Base-by-base conservation (phyloP, 306 rosid genomes). In the Quercus alba region DNA sequence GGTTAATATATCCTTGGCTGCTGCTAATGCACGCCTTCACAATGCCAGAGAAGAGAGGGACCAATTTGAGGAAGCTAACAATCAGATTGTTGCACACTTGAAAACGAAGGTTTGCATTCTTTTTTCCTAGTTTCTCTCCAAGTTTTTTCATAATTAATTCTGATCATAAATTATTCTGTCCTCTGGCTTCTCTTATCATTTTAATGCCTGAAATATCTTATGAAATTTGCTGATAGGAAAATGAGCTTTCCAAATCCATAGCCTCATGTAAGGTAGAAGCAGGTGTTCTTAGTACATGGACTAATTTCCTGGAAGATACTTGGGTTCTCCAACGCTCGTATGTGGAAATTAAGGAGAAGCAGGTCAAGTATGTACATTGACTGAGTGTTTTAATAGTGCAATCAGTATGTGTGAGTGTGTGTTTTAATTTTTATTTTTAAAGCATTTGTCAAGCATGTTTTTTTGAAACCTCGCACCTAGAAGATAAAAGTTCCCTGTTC, bases 21-120 rank as follows among this genome's bases (percentile, higher is more conserved):
- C 98, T 83, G 98, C 93, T 59, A 87, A 93, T 82, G 96, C 89
- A 57, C 98, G 97, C 73, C 84, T 91, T 74, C 90, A 85, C 85
- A 90, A 93, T 91, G 85, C 87, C 76, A 87, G 87, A 84, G 99
- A 95, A 89, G 99, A 95, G 91, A 91, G 93, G 78, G 98, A 95
- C 61, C 99, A 95, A 83, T 91, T 95, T 87, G 97, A 95, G 87
- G 99, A 93, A 90, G 98, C 99, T 56, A 95, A 90, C 81, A 88
- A 85, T 85, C 97, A 91, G 87, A 93, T 95, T 81, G 90, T 95
- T 80, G 96, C 76, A 13, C 99, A 95, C 85, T 85, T 90, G 78
- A 92, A 89, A 88, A 81, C 83, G 73, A 93, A 90, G 97, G 99
- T 91, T 73, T 70, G 72, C 54, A 41, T 52, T 76, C 31, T 74